Evolutionary conservation across 352 stramenopile species (phyloP), one percentile per base, ranked within the genome.

Genomic region (Saprolegnia diclina): DNA sequence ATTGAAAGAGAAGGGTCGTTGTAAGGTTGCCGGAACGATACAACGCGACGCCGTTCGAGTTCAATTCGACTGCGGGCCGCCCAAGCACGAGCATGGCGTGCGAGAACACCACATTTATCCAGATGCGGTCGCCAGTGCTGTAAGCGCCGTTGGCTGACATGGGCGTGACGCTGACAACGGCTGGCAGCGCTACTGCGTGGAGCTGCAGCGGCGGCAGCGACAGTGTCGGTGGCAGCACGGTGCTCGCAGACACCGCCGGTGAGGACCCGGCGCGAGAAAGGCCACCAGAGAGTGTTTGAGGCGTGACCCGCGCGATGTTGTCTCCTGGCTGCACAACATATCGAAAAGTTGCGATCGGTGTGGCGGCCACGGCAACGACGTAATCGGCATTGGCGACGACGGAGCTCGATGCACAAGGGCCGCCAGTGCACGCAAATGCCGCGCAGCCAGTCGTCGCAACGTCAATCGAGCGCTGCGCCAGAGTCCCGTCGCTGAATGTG

Each of bases 61-160:
- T 85, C 11, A 95, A 66, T 46, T 91, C 82, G 19, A 95, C 69
- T 18, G 83, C 65, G 0, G 82, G 81, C 19, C 61, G 71, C 0
- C 84, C 85, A 6, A 80, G 71, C 0, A 92, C 79, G 14, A 78
- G 38, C 0, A 95, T 84, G 0, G 57, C 66, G 0, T 71, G 56
- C 0, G 79, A 81, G 45, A 95, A 92, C 14, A 72, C 62, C 0
- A 92, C 63, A 0, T 80, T 67, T 11, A 94, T 53, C 24, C 85
- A 65, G 26, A 95, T 77, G 0, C 82, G 73, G 50, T 92, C 83
- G 22, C 85, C 84, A 16, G 72, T 74, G 21, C 77, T 82, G 67
- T 95, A 95, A 0, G 65, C 80, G 29, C 76, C 85, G 44, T 82
- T 71, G 1, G 56, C 14, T 0, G 71, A 86, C 7, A 79, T 71